Conservation (phyloP, 2,329 filamentous ascomycete genomes). For the Juglanconis oblonga region DNA sequence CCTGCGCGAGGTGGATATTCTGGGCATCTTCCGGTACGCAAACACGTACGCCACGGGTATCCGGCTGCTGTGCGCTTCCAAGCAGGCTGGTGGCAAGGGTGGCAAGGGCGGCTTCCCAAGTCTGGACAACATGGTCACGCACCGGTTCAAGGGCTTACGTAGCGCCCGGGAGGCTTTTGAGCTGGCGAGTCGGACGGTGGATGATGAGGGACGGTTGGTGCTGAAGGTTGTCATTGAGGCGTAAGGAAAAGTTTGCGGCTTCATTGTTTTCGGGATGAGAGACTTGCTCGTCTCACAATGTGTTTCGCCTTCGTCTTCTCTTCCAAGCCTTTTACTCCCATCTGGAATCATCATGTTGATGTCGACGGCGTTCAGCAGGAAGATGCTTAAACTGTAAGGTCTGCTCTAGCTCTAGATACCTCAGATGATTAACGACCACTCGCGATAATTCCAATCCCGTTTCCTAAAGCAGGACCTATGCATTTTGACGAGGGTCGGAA, state of each 20-base stretch:
- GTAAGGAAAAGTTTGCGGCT: slow-evolving; percentile 25
- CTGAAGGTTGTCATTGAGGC: slow-evolving; percentile 68
- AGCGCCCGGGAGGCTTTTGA: slow-evolving; percentile 64
- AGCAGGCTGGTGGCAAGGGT: slow-evolving; percentile 26
- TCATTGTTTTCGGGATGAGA: background rate
- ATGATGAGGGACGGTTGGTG: slow-evolving; percentile 65
- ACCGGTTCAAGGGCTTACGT: slow-evolving; percentile 64
- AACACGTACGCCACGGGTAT: slow-evolving; percentile 75
- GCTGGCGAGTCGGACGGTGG: slow-evolving; percentile 65
- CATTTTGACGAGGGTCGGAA: background rate
- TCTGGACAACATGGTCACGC: slow-evolving; percentile 70
- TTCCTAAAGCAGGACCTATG: background rate
- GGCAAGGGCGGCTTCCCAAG: slow-evolving; percentile 52
- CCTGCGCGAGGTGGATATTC: slow-evolving; percentile 71
- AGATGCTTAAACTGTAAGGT: background rate
- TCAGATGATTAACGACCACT: slow-evolving; percentile 2
- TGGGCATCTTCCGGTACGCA: slow-evolving; percentile 76
- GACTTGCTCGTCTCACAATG: background rate
- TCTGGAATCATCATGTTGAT: background rate
- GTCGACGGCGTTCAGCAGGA: background rate
- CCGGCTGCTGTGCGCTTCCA: slow-evolving; percentile 50
- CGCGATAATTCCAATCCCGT: background rate
- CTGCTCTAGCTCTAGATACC: background rate
- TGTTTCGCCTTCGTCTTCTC: no score
- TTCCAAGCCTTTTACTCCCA: background rate